Conservation (phyloP, 495 filamentous ascomycete species). For the Neurospora sp. region DNA sequence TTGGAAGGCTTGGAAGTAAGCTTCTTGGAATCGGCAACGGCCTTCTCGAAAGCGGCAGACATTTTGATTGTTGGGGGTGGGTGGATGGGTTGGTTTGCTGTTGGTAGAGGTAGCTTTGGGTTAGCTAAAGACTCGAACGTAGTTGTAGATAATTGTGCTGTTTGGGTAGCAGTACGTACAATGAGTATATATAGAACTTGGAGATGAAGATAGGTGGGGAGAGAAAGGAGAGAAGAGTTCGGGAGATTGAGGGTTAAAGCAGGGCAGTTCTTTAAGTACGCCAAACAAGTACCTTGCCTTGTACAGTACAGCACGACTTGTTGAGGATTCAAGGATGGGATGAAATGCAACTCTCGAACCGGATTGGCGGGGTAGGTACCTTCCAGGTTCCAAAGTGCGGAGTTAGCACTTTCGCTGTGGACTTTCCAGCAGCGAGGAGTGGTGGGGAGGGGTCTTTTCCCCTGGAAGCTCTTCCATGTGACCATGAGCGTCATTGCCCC, state of each 20-base stretch:
- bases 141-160: not conserved
- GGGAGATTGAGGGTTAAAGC: not conserved
- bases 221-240: not conserved
- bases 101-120: not conserved
- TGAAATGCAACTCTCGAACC: not conserved
- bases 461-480: conserved; percentile 1
- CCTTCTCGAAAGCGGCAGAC: conserved; percentile 44
- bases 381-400: not conserved
- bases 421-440: not conserved
- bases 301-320: not conserved
- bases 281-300: not conserved
- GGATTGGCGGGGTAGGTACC: not conserved
- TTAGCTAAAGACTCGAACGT: not conserved
- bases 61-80: conserved; percentile 19
- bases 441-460: not conserved
- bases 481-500: conserved; percentile 6
- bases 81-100: not conserved
- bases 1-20: conserved; percentile 49
- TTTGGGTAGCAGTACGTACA: not conserved
- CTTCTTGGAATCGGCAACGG: conserved; percentile 55
- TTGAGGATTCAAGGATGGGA: not conserved
- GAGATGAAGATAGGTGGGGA: not conserved
- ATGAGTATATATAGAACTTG: not conserved
- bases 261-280: not conserved
- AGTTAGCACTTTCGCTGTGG: not conserved